Evolutionary conservation across 768 basidiomycete genomes (phyloP), one percentile per base, ranked within the genome.

Genomic region (Sporobolomyces roseus): DNA sequence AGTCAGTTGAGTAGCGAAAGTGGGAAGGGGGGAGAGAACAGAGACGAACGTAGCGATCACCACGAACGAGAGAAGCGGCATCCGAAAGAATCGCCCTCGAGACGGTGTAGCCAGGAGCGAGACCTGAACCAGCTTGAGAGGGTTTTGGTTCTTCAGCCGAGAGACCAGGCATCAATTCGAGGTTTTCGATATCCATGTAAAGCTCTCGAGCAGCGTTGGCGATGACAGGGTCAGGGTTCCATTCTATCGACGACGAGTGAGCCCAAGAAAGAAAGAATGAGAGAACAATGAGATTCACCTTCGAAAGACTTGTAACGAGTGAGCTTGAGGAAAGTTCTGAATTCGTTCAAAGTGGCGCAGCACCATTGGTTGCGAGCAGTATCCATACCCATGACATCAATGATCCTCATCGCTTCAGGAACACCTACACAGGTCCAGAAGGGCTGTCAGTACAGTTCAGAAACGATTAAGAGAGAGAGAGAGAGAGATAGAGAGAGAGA

Each of bases 121-220:
- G 46, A 29, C 89, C 90, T 9, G 88, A 86, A 10, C 89, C 90
- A 1, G 85, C 83, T 29, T 81, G 81, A 9, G 85, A 83, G 3
- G 74, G 68, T 75, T 90, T 91, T 3, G 87, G 75, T 73, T 90
- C 81, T 77, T 91, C 90, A 8, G 88, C 87, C 25, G 52, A 52
- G 19, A 65, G 52, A 23, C 49, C 67, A 17, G 46, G 88, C 74
- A 91, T 84, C 16, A 92, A 83, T 75, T 91, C 90, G 38, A 91
- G 83, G 76, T 88, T 87, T 73, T 91, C 85, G 36, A 90, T 87
- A 71, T 89, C 82, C 49, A 81, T 83, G 76, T 92, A 91, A 17
- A 91, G 81, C 12, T 82, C 79, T 54, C 83, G 81, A 0, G 90
- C 90, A 2, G 55, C 29, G 61, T 50, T 51, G 5, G 65, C 65